Base-by-base conservation (phyloP, 1,284 basidiomycete species). In the Ganoderma sp. region DNA sequence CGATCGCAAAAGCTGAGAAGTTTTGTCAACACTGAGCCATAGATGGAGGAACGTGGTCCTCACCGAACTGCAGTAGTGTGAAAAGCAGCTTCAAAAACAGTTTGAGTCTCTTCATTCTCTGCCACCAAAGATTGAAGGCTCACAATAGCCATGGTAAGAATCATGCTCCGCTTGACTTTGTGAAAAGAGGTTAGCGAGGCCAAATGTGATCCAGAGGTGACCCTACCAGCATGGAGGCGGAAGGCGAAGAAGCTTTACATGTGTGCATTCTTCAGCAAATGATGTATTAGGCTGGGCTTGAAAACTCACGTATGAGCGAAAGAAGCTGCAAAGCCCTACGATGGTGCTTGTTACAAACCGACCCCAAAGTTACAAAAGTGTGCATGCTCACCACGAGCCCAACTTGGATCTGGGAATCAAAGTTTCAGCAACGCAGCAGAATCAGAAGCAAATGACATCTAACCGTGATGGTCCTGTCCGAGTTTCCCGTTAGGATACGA, bases 381-480 rank as follows among this genome's bases (percentile, higher is more conserved):
- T 10, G 28, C 10, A 52, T 25, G 12, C 66, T 61, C 34, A 71
- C 70, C 64, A 63, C 48, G 15, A 69, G 45, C 3, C 45, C 64
- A 9, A 69, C 66, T 52, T 71, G 68, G 8, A 69, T 28, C 70
- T 71, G 39, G 14, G n/a, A 19, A 3, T 25, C 43, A 25, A 8
- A 17, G 25, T 9, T 39, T 58, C 2, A 58, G 56, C 17, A 39
- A 19, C 19, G n/a, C 32, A n/a, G 17, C 10, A 19, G 14, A 58
- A 3, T 58, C 17, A 34, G 3, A 58, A 4, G n/a, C 19, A 3
- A 17, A 39, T 37, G 3, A 39, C 12, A 39, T 58, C 57, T 45
- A 22, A 69, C 71, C 64, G 63, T 60, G 42, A 69, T 66, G 43
- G 64, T 68, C 71, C 71, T 72, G 34, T 34, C 14, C 15, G 19